Evolutionary conservation across 2,329 filamentous ascomycete species (phyloP), one percentile per base, ranked within the genome.

Genomic region (Rutstroemia sp.): DNA sequence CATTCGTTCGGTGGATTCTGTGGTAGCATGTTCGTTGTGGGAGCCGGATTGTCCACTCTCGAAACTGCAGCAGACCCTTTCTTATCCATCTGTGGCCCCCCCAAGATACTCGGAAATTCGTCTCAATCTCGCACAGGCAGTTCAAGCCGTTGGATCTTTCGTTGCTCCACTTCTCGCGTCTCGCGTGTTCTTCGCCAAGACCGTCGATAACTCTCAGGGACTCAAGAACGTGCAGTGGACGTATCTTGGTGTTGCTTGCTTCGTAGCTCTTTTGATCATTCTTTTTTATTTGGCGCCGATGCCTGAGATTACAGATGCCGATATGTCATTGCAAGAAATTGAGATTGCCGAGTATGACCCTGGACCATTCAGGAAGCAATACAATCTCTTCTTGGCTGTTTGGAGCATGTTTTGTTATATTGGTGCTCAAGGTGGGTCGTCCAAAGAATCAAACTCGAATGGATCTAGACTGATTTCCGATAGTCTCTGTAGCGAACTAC

Each of bases 331-430:
- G 63, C 83, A 88, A 67, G 82, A 81, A 4, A 70, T 75, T 38
- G 60, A 64, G 49, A 61, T 64, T 48, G 56, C 48, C 9, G 61
- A 65, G 12, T 78, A 76, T 50, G 76, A 80, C 57, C 77, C 83
- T 61, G 79, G 82, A 70, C 83, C 21, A 23, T 23, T 89, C 60
- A 72, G 74, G 64, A 87, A 87, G 71, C 86, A 89, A 64, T 90
- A 87, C 70, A 81, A 82, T 23, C 76, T 92, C 2, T 90, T 91
- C 76, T 86, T 89, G 64, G 88, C 86, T 12, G 81, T 86, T 0
- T 80, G 84, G 63, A 85, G 87, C 0, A 88, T 92, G 63, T 92
- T 92, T 71, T 88, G 84, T 68, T 94, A 92, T 69, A 86, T 78
- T 0, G 88, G 88, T 48, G 82, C 87, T 0, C 88, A 92, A 67